phyloP scores from a whole-genome alignment of 31 red algal genomes.

The Pterothamnion heteromorphum region DNA sequence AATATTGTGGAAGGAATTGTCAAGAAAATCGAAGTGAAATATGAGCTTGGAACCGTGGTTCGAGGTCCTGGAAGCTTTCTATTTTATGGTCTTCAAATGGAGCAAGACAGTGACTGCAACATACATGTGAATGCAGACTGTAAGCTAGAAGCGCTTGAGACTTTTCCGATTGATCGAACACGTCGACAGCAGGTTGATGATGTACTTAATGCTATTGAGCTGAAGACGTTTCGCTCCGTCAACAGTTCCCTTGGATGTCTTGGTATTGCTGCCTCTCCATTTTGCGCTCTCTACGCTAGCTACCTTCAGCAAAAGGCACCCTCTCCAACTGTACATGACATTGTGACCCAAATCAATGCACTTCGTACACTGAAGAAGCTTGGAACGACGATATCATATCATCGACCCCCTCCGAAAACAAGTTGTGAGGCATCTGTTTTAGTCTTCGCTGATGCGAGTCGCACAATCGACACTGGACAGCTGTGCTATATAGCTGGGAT shows the following conservation, averaged over 20 bases:
- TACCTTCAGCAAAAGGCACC: not conserved
- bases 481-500: not conserved
- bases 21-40: not conserved
- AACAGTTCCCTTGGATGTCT: constrained; percentile 26
- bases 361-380: not conserved
- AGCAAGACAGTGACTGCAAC: not conserved
- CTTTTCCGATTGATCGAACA: not conserved
- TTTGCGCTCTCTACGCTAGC: not conserved
- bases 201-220: not conserved
- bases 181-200: not conserved
- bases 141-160: not conserved
- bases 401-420: not conserved
- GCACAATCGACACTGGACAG: not conserved
- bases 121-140: not conserved
- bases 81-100: not conserved
- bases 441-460: not conserved
- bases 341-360: not conserved
- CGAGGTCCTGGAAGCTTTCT: not conserved
- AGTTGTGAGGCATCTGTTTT: too few relatives aligned
- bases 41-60: constrained; percentile 10
- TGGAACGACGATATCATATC: not conserved
- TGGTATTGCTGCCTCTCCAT: not conserved
- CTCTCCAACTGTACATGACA: not conserved
- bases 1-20: not conserved
- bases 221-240: constrained; percentile 19